Base-by-base conservation (phyloP, 306 rosid genomes). In the Cyamopsis tetragonoloba region DNA sequence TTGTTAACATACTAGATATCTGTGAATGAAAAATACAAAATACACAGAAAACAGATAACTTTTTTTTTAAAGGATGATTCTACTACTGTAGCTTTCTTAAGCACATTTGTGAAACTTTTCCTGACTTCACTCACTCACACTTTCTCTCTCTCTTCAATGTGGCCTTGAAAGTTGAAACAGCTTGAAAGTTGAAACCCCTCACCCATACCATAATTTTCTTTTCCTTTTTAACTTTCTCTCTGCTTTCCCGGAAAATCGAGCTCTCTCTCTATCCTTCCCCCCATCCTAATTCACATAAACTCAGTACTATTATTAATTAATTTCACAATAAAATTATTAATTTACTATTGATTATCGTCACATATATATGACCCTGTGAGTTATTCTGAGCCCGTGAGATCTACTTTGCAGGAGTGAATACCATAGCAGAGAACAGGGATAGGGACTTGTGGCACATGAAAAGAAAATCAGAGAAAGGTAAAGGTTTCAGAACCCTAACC, bases 71-170 rank as follows among this genome's bases (percentile, higher is more conserved):
- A n/a, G n/a, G n/a, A n/a, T n/a, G n/a, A n/a, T n/a, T n/a, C n/a
- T n/a, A n/a, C n/a, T n/a, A n/a, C 4, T 5, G 7, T 14, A 10
- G 0, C 12, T 14, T 63, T 44, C 44, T 9, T 0, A 3, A 28
- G 46, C 57, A 44, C 44, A 47, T 65, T 12, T 46, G 19, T n/a
- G 58, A 50, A 35, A 78, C 80, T 54, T 70, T 68, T 59, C 10
- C 73, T 64, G 60, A 24, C 81, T 79, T 49, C 80, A 70, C 75
- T 64, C 41, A 38, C 71, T 49, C 73, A 67, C 75, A 7, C 68
- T 26, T 68, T 28, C 50, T 81, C 85, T 79, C 84, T 86, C 87
- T 81, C 87, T 76, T 73, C 79, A 78, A 79, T 67, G 60, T 65
- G 74, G 74, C 86, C 56, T 79, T 70, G 82, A 43, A 69, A 41